Base-by-base conservation (phyloP, 352 stramenopile species). In the Pythium aquatile region DNA sequence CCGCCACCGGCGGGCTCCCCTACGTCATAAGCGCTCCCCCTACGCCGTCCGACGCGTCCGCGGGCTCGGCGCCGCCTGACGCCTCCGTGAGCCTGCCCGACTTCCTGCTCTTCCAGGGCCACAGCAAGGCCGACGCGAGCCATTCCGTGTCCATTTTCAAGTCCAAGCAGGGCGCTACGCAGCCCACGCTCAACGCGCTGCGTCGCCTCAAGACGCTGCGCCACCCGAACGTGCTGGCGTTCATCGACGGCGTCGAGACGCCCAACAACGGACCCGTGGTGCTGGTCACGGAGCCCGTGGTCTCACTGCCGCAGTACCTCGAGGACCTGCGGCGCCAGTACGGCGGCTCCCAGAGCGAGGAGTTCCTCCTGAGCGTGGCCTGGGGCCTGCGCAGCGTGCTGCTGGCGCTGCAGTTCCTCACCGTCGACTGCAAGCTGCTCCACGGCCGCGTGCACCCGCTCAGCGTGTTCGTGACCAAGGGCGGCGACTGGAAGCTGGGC, bases 401-500 rank as follows among this genome's bases (percentile, higher is more conserved):
- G 20, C 76, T 94, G 44, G 94, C 89, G 28, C 77, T 99, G 17
- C 82, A 92, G 53, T 99, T 99, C 70, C 78, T 99, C 39, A 97
- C 97, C 56, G 79, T 85, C 20, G 93, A 97, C 72, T 97, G 94
- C 73, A 98, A 98, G 73, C 75, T 98, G 8, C 65, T 96, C 46
- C 96, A 98, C 68, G 94, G 95, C 26, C 89, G 88, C 54, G 52
- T 99, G 16, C 88, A 76, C 26, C 93, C 94, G 4, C 73, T 92
- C 37, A 96, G 88, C 40, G 93, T 98, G 52, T 98, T 97, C 65
- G 96, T 99, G 1, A 99, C 95, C 10, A 93, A 91, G 74, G 90
- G 89, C 48, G 96, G 96, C 52, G 96, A 99, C 78, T 98, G 96
- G 82, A 99, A 98, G 65, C 79, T 99, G 17, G 94, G 84, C 30